These are phyloP conservation scores for Neospermospora avenae DNA, from an alignment of 2,329 filamentous ascomycete genomes.

Conservation along the genomic window DNA sequence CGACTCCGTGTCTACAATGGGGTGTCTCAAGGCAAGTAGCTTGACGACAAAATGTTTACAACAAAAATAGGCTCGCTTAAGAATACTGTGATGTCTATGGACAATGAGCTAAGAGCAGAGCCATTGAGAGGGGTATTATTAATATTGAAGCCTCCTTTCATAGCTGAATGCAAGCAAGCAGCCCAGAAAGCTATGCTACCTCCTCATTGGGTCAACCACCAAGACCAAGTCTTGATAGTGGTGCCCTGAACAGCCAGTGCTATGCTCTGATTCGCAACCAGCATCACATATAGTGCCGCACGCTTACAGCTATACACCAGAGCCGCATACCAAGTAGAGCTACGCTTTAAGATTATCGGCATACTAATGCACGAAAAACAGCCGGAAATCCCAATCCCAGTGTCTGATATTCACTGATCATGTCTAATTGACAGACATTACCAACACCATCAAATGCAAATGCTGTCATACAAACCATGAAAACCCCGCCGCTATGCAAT, in stretches of 20 bases:
- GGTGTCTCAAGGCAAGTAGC: no score
- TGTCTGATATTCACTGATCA: background rate
- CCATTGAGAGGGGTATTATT: background rate
- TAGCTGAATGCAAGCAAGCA: no score
- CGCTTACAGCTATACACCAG: background rate
- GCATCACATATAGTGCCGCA: background rate
- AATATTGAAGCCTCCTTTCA: background rate
- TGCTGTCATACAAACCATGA: background rate
- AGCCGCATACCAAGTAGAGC: background rate
- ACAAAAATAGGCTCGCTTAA: no score
- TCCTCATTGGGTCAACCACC: background rate
- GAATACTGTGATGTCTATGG: no score
- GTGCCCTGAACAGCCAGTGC: background rate
- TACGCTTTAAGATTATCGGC: background rate
- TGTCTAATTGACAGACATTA: background rate
- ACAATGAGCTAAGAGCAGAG: no score
- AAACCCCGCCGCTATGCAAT: background rate
- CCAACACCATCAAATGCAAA: constrained; percentile 5
- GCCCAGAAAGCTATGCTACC: background rate
- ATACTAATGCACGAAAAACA: background rate
- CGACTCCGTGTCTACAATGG: no score
- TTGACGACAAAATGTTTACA: no score
- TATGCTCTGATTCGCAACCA: background rate
- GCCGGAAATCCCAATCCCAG: background rate
- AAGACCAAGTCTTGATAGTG: background rate